A percentile compares a stretch with the other conserved stretches of the same genome.
phyloP scores from a whole-genome alignment of 495 filamentous ascomycete species.

The Tuber aestivum region DNA sequence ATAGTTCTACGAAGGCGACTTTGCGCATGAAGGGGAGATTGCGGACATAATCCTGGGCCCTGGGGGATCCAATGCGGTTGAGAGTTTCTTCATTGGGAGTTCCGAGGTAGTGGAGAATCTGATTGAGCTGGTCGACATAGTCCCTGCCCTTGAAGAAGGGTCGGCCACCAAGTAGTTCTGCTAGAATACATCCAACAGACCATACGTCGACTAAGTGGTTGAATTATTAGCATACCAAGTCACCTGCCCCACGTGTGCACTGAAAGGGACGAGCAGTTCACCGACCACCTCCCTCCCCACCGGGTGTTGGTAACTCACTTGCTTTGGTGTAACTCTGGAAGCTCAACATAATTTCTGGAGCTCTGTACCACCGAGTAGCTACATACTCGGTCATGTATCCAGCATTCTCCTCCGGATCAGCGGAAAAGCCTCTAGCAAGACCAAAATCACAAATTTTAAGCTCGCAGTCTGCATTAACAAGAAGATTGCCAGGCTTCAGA shows the following conservation, averaged over 20 bases:
- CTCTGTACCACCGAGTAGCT: conserved; percentile 96
- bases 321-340: conserved; percentile 99
- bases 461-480: conserved; percentile 98
- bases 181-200: conserved; percentile 97
- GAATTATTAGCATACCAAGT: not conserved
- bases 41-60: conserved; percentile 96
- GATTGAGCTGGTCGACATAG: conserved; percentile 98
- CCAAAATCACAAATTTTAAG: conserved; percentile 99
- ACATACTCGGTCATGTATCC: conserved; percentile 99
- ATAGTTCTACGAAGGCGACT: conserved; percentile 76
- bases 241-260: not conserved
- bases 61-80: conserved; percentile 85
- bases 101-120: conserved; percentile 95
- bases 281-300: not conserved
- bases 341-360: conserved; percentile 98
- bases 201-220: conserved; percentile 62
- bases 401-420: conserved; percentile 95
- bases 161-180: conserved; percentile 88
- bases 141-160: conserved; percentile 99
- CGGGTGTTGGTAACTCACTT: conserved; percentile 57
- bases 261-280: conserved; percentile 5
- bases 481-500: conserved; percentile 90
- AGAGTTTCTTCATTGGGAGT: conserved; percentile 95
- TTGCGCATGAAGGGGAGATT: conserved; percentile 96
- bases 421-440: conserved; percentile 88